Percentiles rank a stretch among this genome's conserved stretches.
Conservation (phyloP, 768 basidiomycete genomes). For the Phanerochaete carnosa region DNA sequence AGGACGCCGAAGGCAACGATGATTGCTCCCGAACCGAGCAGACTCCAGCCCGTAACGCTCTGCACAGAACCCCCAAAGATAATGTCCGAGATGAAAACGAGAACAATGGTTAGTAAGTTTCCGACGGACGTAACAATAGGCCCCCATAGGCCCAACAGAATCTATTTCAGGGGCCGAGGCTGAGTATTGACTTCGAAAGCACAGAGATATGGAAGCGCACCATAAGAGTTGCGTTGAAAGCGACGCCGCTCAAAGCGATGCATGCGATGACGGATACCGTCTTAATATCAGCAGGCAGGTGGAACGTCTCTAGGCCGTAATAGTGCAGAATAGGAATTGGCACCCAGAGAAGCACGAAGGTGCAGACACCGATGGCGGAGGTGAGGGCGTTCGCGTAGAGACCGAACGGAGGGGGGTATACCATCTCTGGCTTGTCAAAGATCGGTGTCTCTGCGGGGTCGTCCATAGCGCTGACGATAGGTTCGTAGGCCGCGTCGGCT, state of each 20-base stretch:
- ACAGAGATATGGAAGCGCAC: slow-evolving; percentile 35
- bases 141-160: slow-evolving; percentile 82
- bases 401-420: slow-evolving; percentile 73
- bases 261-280: slow-evolving; percentile 55
- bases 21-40: slow-evolving; percentile 77
- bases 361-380: slow-evolving; percentile 74
- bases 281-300: slow-evolving; percentile 48
- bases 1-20: slow-evolving; percentile 81
- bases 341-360: slow-evolving; percentile 72
- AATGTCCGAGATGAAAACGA: slow-evolving; percentile 79
- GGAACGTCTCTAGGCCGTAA: slow-evolving; percentile 61
- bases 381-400: slow-evolving; percentile 83
- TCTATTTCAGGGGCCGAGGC: slow-evolving; percentile 38
- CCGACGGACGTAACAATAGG: slow-evolving; percentile 87
- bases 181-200: background rate
- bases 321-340: slow-evolving; percentile 74
- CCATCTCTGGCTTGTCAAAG: slow-evolving; percentile 17
- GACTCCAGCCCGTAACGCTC: slow-evolving; percentile 64
- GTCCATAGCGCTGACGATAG: slow-evolving; percentile 15
- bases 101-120: slow-evolving; percentile 90
- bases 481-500: slow-evolving; percentile 36
- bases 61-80: slow-evolving; percentile 62
- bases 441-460: slow-evolving; percentile 16
- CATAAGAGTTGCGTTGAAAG: slow-evolving; percentile 89
- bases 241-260: slow-evolving; percentile 67